These are phyloP conservation scores for Tausonia pullulans DNA, from an alignment of 1,284 basidiomycete genomes.

Conservation along the genomic window DNA sequence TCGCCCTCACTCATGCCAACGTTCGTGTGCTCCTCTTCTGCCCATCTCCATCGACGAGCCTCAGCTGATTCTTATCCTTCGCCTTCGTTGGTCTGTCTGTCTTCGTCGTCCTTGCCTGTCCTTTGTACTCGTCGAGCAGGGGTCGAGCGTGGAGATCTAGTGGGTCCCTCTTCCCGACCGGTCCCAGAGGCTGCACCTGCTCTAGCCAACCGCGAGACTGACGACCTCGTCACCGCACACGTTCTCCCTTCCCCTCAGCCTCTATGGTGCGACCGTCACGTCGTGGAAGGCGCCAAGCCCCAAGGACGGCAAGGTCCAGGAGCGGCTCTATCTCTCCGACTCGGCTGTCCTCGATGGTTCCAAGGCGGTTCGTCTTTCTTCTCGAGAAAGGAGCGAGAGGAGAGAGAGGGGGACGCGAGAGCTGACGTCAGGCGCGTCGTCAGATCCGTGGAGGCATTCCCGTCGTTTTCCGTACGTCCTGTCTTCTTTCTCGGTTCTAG, in stretches of 20 bases:
- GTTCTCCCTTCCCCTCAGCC: slow-evolving; percentile 11
- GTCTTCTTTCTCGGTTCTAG: background rate
- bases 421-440: background rate
- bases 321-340: slow-evolving; percentile 70
- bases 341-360: slow-evolving; percentile 63
- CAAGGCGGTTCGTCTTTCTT: slow-evolving; percentile 38
- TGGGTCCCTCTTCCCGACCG: slow-evolving; percentile 17
- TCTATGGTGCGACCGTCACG: slow-evolving; percentile 62
- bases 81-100: background rate
- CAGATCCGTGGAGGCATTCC: slow-evolving; percentile 33
- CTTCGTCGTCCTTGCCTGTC: background rate
- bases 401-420: background rate
- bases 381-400: background rate
- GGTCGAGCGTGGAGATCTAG: slow-evolving; percentile 53
- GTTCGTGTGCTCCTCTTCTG: slow-evolving; percentile 5
- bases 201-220: background rate
- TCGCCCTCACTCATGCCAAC: slow-evolving; percentile 61
- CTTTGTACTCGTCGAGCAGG: slow-evolving; percentile 38
- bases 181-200: background rate
- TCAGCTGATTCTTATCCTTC: background rate
- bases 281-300: slow-evolving; percentile 32
- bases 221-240: background rate
- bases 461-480: slow-evolving; percentile 26
- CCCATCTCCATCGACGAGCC: background rate
- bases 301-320: slow-evolving; percentile 36